phyloP scores from a whole-genome alignment of 352 stramenopile genomes.

The Phytopythium chamaehyphon region DNA sequence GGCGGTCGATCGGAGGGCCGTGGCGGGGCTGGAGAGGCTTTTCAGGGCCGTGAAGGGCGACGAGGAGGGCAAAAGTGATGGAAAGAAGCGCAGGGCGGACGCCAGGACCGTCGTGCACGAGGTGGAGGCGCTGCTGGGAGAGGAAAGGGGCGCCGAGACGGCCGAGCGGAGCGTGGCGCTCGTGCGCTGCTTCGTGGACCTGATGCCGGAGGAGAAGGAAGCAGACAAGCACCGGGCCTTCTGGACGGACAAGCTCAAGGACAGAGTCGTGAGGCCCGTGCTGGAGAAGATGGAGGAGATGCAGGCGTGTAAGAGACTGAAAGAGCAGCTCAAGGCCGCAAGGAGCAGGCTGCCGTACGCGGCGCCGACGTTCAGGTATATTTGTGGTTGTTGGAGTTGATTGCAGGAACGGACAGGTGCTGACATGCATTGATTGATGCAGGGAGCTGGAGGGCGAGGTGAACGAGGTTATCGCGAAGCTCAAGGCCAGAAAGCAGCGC shows the following conservation, averaged over 20 bases:
- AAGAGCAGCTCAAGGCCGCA: neutral
- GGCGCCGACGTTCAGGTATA: neutral
- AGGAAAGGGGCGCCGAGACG: neutral
- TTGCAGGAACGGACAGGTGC: no score
- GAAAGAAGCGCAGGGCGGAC: slow-evolving; percentile 5
- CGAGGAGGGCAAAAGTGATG: neutral
- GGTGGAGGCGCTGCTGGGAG: slow-evolving; percentile 4
- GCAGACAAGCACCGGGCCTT: neutral
- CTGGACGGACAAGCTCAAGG: neutral
- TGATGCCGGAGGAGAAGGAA: neutral
- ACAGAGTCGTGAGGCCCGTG: slow-evolving; percentile 1
- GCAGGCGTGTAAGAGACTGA: neutral
- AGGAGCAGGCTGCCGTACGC: neutral
- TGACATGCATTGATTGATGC: no score
- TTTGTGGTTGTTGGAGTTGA: no score
- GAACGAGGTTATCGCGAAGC: neutral
- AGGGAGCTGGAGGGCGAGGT: neutral
- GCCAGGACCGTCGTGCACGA: slow-evolving; percentile 7
- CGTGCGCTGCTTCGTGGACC: slow-evolving; percentile 3
- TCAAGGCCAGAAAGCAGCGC: neutral
- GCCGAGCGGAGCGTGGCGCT: neutral
- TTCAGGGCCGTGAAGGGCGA: slow-evolving; percentile 8
- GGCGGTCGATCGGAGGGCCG: slow-evolving; percentile 17
- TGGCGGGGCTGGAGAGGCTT: slow-evolving; percentile 7
- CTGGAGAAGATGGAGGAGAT: no score